Conservation (phyloP, 495 filamentous ascomycete species). For the Hypoxylon lienhwacheense region DNA sequence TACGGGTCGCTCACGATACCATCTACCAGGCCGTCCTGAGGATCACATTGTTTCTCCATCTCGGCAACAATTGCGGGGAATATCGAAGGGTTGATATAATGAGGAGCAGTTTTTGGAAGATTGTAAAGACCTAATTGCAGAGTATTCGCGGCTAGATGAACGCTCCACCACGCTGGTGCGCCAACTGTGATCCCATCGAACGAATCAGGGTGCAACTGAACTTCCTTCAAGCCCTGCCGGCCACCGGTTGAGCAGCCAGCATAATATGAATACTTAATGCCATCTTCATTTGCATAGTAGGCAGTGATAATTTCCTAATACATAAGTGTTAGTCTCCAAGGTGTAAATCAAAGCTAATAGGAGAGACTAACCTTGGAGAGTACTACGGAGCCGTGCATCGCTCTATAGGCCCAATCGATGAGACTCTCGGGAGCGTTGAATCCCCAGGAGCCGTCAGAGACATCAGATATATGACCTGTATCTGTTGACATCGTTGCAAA, state of each 20-base stretch:
- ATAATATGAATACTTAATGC: conserved; percentile 53
- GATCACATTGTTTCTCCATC: conserved; percentile 64
- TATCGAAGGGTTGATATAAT: too few species aligned
- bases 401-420: conserved; percentile 53
- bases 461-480: conserved; percentile 53
- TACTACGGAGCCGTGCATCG: conserved; percentile 54
- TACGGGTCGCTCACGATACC: conserved; percentile 63
- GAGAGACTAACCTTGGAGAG: too few species aligned
- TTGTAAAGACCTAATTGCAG: conserved; percentile 36
- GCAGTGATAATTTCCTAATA: conserved; percentile 30
- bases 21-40: conserved; percentile 61
- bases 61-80: conserved; percentile 53
- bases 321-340: too few species aligned
- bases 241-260: conserved; percentile 60
- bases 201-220: conserved; percentile 50
- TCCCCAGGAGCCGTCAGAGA: conserved; percentile 49
- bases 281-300: conserved; percentile 44
- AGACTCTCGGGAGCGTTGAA: conserved; percentile 43
- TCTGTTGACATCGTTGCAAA: conserved; percentile 60
- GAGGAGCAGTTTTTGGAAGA: too few species aligned
- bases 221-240: conserved; percentile 54
- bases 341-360: too few species aligned
- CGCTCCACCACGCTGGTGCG: conserved; percentile 51
- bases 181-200: conserved; percentile 68
- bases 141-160: conserved; percentile 47